phyloP scores from a whole-genome alignment of 129 eudicot species.

The Lactuca saligna region DNA sequence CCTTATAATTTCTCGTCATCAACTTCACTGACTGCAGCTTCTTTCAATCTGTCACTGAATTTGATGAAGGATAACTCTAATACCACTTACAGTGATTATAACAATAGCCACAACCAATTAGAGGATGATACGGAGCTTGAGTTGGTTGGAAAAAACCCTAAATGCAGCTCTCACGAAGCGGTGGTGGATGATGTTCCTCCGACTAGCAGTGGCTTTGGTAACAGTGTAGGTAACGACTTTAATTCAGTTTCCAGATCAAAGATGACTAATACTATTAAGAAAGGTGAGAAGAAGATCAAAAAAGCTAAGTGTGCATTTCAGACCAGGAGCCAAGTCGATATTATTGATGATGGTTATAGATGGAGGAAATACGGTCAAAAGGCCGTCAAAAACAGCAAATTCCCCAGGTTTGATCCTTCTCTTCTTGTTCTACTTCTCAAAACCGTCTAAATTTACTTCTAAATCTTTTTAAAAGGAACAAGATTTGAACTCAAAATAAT shows the following conservation, averaged over 20 bases:
- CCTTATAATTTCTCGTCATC: constrained; percentile 33
- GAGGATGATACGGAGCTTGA: constrained; percentile 14
- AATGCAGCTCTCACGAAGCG: constrained; percentile 17
- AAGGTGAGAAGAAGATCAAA: constrained; percentile 51
- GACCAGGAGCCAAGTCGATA: constrained; percentile 85
- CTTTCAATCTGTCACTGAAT: constrained; percentile 33
- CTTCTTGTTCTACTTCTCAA: background rate
- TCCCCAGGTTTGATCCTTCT: constrained; percentile 54
- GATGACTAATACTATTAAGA: constrained; percentile 31
- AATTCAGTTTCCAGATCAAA: constrained; percentile 25
- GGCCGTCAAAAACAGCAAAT: constrained; percentile 76
- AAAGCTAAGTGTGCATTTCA: constrained; percentile 78
- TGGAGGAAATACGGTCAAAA: constrained; percentile 94
- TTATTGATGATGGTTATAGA: constrained; percentile 84
- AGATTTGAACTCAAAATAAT: no score
- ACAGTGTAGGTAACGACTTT: constrained; percentile 25
- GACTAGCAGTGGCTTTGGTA: constrained; percentile 25
- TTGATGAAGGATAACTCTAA: constrained; percentile 22
- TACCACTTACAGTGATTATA: background rate
- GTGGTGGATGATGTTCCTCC: constrained; percentile 24
- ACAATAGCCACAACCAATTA: constrained; percentile 1
- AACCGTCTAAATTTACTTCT: background rate
- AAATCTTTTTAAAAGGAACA: no score
- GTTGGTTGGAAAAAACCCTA: constrained; percentile 17
- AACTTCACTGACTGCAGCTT: constrained; percentile 20